Conservation (phyloP, 768 basidiomycete genomes). For the Tulasnella sp. region DNA sequence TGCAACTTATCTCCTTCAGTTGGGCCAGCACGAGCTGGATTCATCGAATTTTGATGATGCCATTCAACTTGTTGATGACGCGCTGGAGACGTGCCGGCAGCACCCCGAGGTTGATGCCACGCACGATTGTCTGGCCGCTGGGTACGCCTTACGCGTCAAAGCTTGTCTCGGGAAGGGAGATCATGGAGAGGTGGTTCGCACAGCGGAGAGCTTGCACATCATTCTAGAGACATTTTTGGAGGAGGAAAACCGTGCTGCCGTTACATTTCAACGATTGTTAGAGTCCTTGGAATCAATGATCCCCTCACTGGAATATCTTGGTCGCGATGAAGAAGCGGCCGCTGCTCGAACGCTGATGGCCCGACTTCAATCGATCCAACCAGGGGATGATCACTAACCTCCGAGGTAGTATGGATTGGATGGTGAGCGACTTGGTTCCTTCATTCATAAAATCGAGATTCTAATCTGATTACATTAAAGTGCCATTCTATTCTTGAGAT, state of each 20-base stretch:
- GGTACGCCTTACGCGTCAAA: neutral
- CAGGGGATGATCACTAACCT: neutral
- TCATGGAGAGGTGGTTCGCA: conserved; percentile 10
- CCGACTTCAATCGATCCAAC: neutral
- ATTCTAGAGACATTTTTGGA: conserved; percentile 14
- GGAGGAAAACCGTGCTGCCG: neutral
- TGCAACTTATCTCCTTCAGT: neutral
- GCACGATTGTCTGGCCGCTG: conserved; percentile 11
- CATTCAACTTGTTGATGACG: neutral
- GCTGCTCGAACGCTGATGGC: neutral
- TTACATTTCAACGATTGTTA: neutral
- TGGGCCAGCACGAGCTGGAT: neutral
- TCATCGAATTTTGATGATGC: neutral
- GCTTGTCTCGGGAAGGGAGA: neutral
- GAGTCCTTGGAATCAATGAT: conserved; percentile 17
- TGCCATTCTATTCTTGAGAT: neutral
- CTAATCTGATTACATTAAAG: neutral
- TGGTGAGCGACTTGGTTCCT: neutral
- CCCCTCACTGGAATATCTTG: conserved; percentile 10
- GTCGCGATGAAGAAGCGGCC: neutral
- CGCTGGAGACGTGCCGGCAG: neutral
- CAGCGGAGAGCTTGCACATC: conserved; percentile 13
- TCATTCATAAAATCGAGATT: neutral
- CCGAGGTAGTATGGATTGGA: neutral
- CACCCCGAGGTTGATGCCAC: neutral